Percentiles rank a stretch among this genome's conserved stretches.
These are phyloP conservation scores for Athelia sp. DNA, from an alignment of 1,284 basidiomycete genomes.

Conservation along the genomic window DNA sequence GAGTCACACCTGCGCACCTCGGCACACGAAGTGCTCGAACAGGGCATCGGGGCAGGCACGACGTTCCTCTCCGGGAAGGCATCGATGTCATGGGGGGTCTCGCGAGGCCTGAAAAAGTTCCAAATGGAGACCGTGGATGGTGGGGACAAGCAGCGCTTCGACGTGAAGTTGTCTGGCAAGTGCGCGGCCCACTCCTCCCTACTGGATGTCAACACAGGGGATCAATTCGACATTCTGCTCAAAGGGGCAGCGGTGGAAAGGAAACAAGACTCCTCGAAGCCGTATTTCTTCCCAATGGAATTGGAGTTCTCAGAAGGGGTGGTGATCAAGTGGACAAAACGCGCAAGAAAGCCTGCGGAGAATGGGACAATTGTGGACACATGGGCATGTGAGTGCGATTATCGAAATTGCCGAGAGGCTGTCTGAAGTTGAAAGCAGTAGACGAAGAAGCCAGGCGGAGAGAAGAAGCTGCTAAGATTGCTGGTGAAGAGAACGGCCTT, in stretches of 20 bases:
- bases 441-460: constrained; percentile 3
- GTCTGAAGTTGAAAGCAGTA: background rate
- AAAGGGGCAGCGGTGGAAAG: constrained; percentile 28
- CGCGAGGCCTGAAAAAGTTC: constrained; percentile 18
- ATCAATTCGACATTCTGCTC: constrained; percentile 38
- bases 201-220: constrained; percentile 28
- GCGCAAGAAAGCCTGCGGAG: constrained; percentile 17
- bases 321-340: constrained; percentile 27
- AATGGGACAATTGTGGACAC: constrained; percentile 29
- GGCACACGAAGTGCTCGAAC: background rate
- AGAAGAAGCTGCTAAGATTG: constrained; percentile 1
- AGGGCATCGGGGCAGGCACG: constrained; percentile 4
- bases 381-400: constrained; percentile 30
- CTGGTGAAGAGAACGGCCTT: constrained; percentile 1
- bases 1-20: background rate
- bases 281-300: constrained; percentile 28
- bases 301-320: constrained; percentile 34
- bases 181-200: constrained; percentile 23
- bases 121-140: constrained; percentile 7
- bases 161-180: constrained; percentile 29
- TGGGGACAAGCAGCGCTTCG: constrained; percentile 22
- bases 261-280: constrained; percentile 19
- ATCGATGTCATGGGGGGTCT: constrained; percentile 42
- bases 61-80: constrained; percentile 36
- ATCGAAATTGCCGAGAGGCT: background rate